These are phyloP conservation scores for Boletus fagicola DNA, from an alignment of 768 basidiomycete genomes.

Conservation along the genomic window DNA sequence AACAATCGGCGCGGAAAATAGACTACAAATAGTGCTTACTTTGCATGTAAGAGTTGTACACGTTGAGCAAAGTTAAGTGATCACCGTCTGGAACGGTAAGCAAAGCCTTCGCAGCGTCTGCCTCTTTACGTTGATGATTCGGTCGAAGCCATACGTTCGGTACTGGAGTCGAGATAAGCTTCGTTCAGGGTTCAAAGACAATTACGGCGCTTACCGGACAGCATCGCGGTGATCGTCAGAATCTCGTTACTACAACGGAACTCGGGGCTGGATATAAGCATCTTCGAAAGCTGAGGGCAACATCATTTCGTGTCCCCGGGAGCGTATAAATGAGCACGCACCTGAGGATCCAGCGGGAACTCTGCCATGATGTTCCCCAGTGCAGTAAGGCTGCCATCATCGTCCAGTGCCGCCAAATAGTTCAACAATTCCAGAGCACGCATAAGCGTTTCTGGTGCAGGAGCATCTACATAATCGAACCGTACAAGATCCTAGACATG, in stretches of 20 bases:
- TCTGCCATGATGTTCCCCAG: conserved; percentile 94
- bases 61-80: conserved; percentile 91
- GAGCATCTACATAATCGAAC: conserved; percentile 91
- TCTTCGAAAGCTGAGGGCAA: conserved; percentile 65
- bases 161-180: conserved; percentile 33
- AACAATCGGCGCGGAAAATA: background rate
- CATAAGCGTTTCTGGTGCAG: conserved; percentile 96
- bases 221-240: conserved; percentile 92
- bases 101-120: conserved; percentile 86
- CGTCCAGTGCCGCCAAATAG: conserved; percentile 88
- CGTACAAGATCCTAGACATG: conserved; percentile 63
- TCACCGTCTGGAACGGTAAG: conserved; percentile 95
- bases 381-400: conserved; percentile 86
- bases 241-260: conserved; percentile 97
- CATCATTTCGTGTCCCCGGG: background rate
- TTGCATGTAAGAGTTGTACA: conserved; percentile 87
- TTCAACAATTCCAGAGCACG: conserved; percentile 93
- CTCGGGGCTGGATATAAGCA: conserved; percentile 91
- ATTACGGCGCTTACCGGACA: conserved; percentile 64
- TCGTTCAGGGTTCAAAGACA: background rate
- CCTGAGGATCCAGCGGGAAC: conserved; percentile 98
- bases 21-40: conserved; percentile 47
- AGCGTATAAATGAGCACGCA: conserved; percentile 28
- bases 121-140: conserved; percentile 81
- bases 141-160: conserved; percentile 96